Percentiles rank a stretch among this genome's conserved stretches.
phyloP scores from a whole-genome alignment of 2,329 filamentous ascomycete species.

The Aspergillus versicolor region DNA sequence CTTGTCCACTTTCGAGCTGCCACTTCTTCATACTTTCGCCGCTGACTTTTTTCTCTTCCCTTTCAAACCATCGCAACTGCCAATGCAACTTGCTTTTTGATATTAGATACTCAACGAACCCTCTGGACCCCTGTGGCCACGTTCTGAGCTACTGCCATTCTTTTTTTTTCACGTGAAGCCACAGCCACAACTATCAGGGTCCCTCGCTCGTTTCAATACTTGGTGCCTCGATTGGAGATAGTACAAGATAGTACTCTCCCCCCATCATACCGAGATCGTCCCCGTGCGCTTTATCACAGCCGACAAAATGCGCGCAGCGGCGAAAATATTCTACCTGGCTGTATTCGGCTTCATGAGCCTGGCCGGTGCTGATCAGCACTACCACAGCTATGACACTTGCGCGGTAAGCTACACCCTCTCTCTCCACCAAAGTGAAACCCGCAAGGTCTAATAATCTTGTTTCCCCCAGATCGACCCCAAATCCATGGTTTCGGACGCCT shows the following conservation, averaged over 20 bases:
- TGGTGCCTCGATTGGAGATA: background rate
- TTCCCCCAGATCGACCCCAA: constrained; percentile 72
- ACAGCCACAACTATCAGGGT: background rate
- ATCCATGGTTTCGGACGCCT: constrained; percentile 88
- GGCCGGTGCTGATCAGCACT: constrained; percentile 46
- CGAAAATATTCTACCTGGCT: constrained; percentile 60
- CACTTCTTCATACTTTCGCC: constrained; percentile 12
- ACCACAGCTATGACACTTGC: constrained; percentile 49
- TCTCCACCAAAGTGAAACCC: background rate
- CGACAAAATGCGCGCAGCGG: constrained; percentile 52
- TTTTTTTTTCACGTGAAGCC: background rate
- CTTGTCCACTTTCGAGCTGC: constrained; percentile 25
- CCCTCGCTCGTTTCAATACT: background rate
- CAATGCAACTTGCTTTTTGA: background rate
- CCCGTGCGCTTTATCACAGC: background rate
- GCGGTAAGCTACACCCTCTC: constrained; percentile 47
- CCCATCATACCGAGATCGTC: background rate
- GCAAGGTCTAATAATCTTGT: constrained; percentile 6
- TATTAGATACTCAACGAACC: background rate
- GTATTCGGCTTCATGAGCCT: constrained; percentile 58
- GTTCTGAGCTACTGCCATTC: background rate
- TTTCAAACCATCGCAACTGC: background rate
- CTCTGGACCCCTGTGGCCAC: background rate
- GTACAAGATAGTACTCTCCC: background rate
- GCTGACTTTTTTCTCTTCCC: constrained; percentile 1